phyloP scores from a whole-genome alignment of 1,284 basidiomycete species.

The Sphagnurus paluster region DNA sequence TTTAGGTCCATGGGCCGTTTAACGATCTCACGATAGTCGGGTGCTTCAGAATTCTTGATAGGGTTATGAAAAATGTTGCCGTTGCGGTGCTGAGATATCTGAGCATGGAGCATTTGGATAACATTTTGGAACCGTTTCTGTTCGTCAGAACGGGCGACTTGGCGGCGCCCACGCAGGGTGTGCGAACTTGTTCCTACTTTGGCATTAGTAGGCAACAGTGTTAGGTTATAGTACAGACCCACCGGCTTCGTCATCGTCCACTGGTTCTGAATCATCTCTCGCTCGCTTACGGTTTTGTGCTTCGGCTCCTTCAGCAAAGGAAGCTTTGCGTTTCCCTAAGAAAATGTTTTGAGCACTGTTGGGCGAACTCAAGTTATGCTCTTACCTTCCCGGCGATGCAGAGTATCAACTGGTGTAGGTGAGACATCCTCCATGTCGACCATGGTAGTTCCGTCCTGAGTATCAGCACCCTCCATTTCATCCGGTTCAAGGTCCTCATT shows the following conservation, averaged over 20 bases:
- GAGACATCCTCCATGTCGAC: slow-evolving; percentile 26
- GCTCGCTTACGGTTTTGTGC: slow-evolving; percentile 61
- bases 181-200: slow-evolving; percentile 35
- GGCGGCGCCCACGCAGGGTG: slow-evolving; percentile 28
- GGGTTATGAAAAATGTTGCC: slow-evolving; percentile 91
- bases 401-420: slow-evolving; percentile 28
- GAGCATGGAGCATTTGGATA: slow-evolving; percentile 76
- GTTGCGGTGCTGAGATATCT: slow-evolving; percentile 82
- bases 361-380: background rate
- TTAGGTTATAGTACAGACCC: slow-evolving; percentile 18
- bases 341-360: background rate
- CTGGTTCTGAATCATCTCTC: slow-evolving; percentile 68
- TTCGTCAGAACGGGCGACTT: slow-evolving; percentile 40
- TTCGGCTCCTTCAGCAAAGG: slow-evolving; percentile 53
- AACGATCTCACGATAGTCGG: slow-evolving; percentile 89
- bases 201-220: background rate
- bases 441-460: slow-evolving; percentile 2
- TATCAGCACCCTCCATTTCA: slow-evolving; percentile 17
- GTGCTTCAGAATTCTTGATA: slow-evolving; percentile 84
- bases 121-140: slow-evolving; percentile 79
- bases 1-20: slow-evolving; percentile 92
- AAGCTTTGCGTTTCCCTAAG: slow-evolving; percentile 73
- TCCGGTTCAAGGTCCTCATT: slow-evolving; percentile 29
- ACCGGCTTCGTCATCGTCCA: slow-evolving; percentile 66
- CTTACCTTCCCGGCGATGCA: slow-evolving; percentile 34